These are phyloP conservation scores for Coemansia sp. DNA, from an alignment of 192 early-diverging fungal genomes.

Conservation along the genomic window DNA sequence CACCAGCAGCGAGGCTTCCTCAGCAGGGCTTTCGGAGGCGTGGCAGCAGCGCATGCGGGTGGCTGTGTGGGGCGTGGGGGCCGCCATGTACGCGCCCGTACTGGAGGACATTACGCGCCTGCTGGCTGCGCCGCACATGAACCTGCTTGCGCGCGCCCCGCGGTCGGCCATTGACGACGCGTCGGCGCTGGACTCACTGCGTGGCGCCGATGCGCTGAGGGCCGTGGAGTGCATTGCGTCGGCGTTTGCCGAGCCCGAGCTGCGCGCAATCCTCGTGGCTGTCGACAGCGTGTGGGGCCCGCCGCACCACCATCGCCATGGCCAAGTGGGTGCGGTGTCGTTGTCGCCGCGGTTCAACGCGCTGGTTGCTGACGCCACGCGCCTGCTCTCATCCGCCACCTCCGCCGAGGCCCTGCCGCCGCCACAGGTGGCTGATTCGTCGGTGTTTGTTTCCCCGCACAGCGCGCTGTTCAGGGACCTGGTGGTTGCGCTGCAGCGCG, in stretches of 20 bases:
- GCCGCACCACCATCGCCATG: no score
- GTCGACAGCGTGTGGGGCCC: slow-evolving; percentile 11
- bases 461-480: slow-evolving; percentile 6
- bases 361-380: not conserved
- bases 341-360: not conserved
- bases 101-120: slow-evolving; percentile 27
- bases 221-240: slow-evolving; percentile 33
- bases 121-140: slow-evolving; percentile 16
- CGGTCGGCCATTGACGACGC: slow-evolving; percentile 20
- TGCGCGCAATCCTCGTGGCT: slow-evolving; percentile 31
- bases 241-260: slow-evolving; percentile 29
- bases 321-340: not conserved
- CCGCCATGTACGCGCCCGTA: slow-evolving; percentile 34
- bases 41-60: slow-evolving; percentile 43
- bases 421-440: not conserved
- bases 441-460: slow-evolving; percentile 12
- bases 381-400: not conserved
- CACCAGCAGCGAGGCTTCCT: no score
- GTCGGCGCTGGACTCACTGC: slow-evolving; percentile 16
- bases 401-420: not conserved
- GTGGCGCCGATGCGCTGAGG: slow-evolving; percentile 22
- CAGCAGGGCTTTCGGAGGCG: not conserved
- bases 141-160: slow-evolving; percentile 21
- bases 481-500: slow-evolving; percentile 22
- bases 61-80: slow-evolving; percentile 26